phyloP scores from a whole-genome alignment of 306 rosid species.

The Phaseolus lunatus region DNA sequence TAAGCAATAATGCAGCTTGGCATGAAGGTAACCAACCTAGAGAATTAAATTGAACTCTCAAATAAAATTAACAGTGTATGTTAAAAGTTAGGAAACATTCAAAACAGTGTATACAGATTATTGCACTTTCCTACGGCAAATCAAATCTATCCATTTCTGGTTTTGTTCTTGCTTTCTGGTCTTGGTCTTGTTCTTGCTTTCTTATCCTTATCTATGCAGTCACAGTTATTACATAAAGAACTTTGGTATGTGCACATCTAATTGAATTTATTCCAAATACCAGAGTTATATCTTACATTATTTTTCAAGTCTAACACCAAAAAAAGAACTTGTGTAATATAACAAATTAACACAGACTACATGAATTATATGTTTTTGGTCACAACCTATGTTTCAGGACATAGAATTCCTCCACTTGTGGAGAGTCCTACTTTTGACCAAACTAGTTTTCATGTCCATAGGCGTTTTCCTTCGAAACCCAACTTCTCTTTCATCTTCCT shows the following conservation, averaged over 20 bases:
- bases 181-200: background rate
- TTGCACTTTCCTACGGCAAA: background rate
- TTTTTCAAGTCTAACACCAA: slow-evolving; percentile 28
- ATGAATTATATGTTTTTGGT: background rate
- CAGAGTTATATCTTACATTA: slow-evolving; percentile 35
- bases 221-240: background rate
- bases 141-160: slow-evolving; percentile 1
- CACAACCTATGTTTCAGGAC: slow-evolving; percentile 56
- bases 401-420: slow-evolving; percentile 80
- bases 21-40: no score
- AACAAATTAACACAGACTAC: slow-evolving; percentile 14
- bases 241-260: background rate
- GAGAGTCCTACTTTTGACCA: slow-evolving; percentile 57
- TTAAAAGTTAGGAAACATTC: no score
- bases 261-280: slow-evolving; percentile 40
- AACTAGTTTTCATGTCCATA: slow-evolving; percentile 60
- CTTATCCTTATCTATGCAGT: background rate
- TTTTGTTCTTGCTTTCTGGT: no score
- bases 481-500: slow-evolving; percentile 46
- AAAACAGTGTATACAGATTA: no score
- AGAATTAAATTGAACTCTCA: background rate
- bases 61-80: background rate
- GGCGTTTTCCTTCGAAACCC: slow-evolving; percentile 71
- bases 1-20: no score
- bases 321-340: slow-evolving; percentile 7